Percentiles rank a stretch among this genome's conserved stretches.
Conservation (phyloP, 345 rosid genomes). For the Sisymbrium altissimum region DNA sequence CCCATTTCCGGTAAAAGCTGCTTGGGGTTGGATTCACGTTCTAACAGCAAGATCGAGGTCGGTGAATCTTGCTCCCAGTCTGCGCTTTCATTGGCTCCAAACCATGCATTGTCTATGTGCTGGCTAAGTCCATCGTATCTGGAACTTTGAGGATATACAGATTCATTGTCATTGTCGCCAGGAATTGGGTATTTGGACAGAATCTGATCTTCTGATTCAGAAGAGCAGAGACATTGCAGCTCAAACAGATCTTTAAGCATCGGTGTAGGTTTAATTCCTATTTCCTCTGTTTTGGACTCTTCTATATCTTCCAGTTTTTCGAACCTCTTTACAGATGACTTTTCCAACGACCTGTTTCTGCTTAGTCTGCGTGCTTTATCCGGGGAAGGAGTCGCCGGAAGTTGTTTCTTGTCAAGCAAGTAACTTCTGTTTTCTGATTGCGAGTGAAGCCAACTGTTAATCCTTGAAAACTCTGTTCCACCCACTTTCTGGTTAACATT, state of each 20-base stretch:
- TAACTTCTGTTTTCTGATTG: conserved; percentile 32
- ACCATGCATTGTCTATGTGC: conserved; percentile 28
- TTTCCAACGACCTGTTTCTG: not conserved
- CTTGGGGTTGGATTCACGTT: conserved; percentile 19
- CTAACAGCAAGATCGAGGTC: conserved; percentile 18
- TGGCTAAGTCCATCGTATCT: conserved; percentile 20
- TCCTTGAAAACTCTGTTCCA: conserved; percentile 36
- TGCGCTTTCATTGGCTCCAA: conserved; percentile 9
- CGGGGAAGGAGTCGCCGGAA: conserved; percentile 36
- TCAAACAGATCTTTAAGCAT: conserved; percentile 47
- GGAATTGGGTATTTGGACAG: conserved; percentile 17
- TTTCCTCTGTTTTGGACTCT: conserved; percentile 27
- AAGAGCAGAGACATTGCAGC: conserved; percentile 33
- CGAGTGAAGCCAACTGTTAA: conserved; percentile 46
- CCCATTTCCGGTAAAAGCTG: conserved; percentile 11
- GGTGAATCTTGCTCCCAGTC: conserved; percentile 27
- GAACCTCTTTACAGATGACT: conserved; percentile 1
- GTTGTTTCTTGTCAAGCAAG: conserved; percentile 34
- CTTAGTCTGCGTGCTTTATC: conserved; percentile 21
- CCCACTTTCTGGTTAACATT: conserved; percentile 2
- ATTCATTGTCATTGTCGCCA: conserved; percentile 10
- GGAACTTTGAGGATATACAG: conserved; percentile 23
- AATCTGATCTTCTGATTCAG: conserved; percentile 32
- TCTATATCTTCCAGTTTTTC: conserved; percentile 24
- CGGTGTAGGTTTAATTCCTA: conserved; percentile 26